Conservation (phyloP, 2,329 filamentous ascomycete genomes). For the Apiospora aurea region DNA sequence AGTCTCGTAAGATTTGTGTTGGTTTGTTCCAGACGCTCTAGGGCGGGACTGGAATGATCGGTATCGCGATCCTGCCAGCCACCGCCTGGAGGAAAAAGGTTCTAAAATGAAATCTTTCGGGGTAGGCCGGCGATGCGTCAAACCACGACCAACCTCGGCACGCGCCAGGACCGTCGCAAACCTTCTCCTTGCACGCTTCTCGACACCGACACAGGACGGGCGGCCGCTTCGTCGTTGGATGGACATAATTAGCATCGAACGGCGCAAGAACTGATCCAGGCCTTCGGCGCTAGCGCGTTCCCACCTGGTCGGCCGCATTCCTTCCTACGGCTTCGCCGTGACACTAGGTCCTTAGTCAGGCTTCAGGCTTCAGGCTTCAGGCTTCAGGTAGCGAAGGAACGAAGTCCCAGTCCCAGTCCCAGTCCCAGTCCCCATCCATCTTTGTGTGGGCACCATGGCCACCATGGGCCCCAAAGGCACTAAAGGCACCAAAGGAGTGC, state of each 20-base stretch:
- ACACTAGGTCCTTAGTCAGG: neutral
- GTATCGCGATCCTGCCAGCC: neutral
- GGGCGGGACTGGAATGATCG: neutral
- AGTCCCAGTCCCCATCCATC: neutral
- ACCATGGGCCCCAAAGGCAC: too few species aligned
- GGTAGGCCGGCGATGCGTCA: neutral
- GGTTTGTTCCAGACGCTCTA: neutral
- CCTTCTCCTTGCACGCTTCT: neutral
- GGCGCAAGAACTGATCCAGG: neutral
- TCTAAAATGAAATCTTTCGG: neutral
- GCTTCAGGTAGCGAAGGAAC: neutral
- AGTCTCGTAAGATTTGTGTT: neutral
- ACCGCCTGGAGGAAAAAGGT: neutral
- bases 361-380: neutral
- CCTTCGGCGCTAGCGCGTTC: slow-evolving; percentile 3
- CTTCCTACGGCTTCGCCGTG: slow-evolving; percentile 4
- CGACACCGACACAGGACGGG: neutral
- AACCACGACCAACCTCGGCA: neutral
- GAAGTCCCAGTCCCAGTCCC: neutral
- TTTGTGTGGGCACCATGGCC: slow-evolving; percentile 13
- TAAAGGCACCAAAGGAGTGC: neutral
- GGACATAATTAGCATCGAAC: slow-evolving; percentile 4
- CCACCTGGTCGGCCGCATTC: slow-evolving; percentile 1
- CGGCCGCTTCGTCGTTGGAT: slow-evolving; percentile 1
- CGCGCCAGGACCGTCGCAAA: neutral